Conservation (phyloP, 108 stramenopile species). For the Pseudonitzschia multiseries region DNA sequence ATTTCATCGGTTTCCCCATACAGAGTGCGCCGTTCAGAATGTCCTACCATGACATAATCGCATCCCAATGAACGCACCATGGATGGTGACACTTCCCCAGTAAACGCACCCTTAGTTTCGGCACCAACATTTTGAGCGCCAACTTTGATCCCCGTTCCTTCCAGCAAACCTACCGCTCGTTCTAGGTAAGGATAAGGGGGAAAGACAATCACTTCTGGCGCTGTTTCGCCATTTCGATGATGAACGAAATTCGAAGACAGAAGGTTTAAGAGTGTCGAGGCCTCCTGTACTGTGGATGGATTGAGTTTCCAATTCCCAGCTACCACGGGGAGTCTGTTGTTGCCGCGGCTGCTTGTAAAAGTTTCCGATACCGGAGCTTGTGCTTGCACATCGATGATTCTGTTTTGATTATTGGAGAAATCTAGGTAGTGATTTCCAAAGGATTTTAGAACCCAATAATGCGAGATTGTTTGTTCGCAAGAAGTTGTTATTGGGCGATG, state of each 20-base stretch:
- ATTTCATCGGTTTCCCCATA: constrained; percentile 91
- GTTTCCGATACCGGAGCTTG: neutral
- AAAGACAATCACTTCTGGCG: constrained; percentile 72
- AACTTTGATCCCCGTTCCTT: constrained; percentile 67
- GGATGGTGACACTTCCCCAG: constrained; percentile 87
- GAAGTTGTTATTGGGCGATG: neutral
- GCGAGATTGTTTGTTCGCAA: neutral
- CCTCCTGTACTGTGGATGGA: constrained; percentile 65
- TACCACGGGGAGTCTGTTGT: constrained; percentile 35
- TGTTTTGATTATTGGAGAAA: neutral
- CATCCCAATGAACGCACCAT: constrained; percentile 87
- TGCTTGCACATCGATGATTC: neutral
- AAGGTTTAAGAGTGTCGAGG: constrained; percentile 57
- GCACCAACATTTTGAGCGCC: constrained; percentile 79
- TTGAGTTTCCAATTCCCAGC: constrained; percentile 86
- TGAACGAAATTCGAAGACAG: constrained; percentile 47
- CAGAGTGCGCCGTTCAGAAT: constrained; percentile 92
- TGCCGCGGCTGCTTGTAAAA: neutral
- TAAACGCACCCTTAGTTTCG: constrained; percentile 89
- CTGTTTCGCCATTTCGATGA: constrained; percentile 42
- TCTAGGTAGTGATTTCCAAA: neutral
- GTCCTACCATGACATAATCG: constrained; percentile 92
- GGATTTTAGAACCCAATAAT: neutral
- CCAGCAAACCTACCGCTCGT: constrained; percentile 45
- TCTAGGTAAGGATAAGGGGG: constrained; percentile 77